Evolutionary conservation across 805 yeast species (phyloP).

Genomic region (Ogataea pini): DNA sequence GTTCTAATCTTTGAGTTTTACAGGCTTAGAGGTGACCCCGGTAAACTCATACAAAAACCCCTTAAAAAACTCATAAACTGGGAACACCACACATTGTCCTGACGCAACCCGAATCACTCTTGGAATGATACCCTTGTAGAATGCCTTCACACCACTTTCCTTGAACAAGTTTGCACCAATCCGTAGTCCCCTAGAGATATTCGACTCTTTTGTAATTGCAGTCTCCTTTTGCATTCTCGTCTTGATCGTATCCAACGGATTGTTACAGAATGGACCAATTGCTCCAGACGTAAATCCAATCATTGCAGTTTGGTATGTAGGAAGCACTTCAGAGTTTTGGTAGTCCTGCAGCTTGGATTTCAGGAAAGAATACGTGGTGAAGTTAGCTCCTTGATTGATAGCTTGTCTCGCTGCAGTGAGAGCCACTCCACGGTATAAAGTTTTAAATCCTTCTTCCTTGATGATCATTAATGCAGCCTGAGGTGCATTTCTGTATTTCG

Average conservation of each 20-base stretch:
- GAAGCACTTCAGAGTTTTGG: constrained; percentile 60
- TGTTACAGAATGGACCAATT: constrained; percentile 95
- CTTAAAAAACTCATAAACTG: constrained; percentile 90
- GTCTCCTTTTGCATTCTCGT: constrained; percentile 94
- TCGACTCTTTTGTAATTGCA: constrained; percentile 60
- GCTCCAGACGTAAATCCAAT: constrained; percentile 95
- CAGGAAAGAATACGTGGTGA: constrained; percentile 88
- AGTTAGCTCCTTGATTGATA: constrained; percentile 97
- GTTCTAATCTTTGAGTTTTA: constrained; percentile 20
- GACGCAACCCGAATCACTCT: constrained; percentile 99
- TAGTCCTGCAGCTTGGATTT: constrained; percentile 67
- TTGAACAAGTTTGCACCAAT: constrained; percentile 79
- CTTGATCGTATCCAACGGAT: constrained; percentile 95
- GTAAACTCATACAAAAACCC: constrained; percentile 51
- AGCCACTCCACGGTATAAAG: constrained; percentile 91
- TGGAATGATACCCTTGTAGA: constrained; percentile 97
- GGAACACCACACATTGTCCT: constrained; percentile 98
- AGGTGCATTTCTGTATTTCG: constrained; percentile 89
- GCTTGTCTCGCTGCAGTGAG: constrained; percentile 98
- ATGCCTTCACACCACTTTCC: constrained; percentile 86
- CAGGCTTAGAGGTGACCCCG: constrained; percentile 25
- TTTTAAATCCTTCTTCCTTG: constrained; percentile 86
- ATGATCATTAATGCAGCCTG: constrained; percentile 84
- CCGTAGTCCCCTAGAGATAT: constrained; percentile 73
- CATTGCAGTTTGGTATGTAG: constrained; percentile 91